These are phyloP conservation scores for Acanthamoeba triangularis DNA, from an alignment of 208 protist species.

Conservation along the genomic window DNA sequence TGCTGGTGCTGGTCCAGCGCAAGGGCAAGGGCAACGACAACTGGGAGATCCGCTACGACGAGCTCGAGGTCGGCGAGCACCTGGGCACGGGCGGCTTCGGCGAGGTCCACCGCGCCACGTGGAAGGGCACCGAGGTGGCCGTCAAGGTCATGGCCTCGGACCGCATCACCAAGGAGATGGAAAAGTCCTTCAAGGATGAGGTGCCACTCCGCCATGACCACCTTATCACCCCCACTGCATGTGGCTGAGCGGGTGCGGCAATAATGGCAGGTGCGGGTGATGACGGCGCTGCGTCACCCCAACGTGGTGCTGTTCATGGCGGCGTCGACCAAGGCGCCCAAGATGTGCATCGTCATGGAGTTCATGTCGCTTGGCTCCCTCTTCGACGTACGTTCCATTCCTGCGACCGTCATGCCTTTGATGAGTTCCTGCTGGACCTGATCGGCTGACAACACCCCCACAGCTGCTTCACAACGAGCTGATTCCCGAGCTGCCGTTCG, in stretches of 20 bases:
- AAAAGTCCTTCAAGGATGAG: constrained; percentile 44
- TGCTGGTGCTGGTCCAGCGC: background rate
- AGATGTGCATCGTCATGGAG: constrained; percentile 71
- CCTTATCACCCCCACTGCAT: background rate
- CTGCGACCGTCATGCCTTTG: no score
- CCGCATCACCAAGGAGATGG: constrained; percentile 11
- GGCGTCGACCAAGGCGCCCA: constrained; percentile 50
- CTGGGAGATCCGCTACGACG: constrained; percentile 29
- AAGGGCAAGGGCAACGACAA: background rate
- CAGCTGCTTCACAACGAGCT: background rate
- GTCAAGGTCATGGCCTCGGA: constrained; percentile 45
- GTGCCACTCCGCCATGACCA: background rate
- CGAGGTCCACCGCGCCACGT: background rate
- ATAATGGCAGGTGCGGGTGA: constrained; percentile 79
- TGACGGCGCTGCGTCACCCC: constrained; percentile 81
- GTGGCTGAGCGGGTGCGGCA: background rate
- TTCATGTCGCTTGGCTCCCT: constrained; percentile 31
- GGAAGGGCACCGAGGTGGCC: constrained; percentile 9
- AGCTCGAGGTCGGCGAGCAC: constrained; percentile 40
- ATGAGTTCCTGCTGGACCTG: no score
- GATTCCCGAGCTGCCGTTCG: background rate
- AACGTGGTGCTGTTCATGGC: constrained; percentile 87
- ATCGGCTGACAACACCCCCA: no score
- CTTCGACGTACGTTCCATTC: background rate
- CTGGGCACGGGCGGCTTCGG: constrained; percentile 2